Evolutionary conservation across 768 basidiomycete genomes (phyloP), one percentile per base, ranked within the genome.

Genomic region (Trametes sanguinea): DNA sequence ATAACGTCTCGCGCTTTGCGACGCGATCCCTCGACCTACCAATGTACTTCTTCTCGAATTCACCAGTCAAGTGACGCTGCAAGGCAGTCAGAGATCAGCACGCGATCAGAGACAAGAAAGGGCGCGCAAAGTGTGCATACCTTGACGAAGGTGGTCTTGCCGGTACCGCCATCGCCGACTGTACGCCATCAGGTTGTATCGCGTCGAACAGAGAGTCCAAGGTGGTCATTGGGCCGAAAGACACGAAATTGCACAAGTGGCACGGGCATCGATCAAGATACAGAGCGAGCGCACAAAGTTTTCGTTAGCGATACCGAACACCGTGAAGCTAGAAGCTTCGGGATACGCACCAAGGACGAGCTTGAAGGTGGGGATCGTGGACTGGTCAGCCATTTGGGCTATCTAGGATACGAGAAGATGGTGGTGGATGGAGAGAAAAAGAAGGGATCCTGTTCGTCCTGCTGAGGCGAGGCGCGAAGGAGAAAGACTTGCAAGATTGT

Each of bases 11-110:
- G 53, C 30, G 33, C 33, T 54, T 40, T 60, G 61, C 56, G 65
- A 63, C 65, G 60, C 52, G 60, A 57, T 58, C 54, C 50, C n/a
- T 59, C 56, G 40, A 71, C 90, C 61, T 76, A 95, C 94, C 95
- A 64, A 96, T 96, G 79, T 97, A 98, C 78, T 99, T 99, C 86
- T 99, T 99, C 82, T 99, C 96, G 76, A 99, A 98, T 85, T 98
- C 96, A 75, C 96, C 96, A 67, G 95, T 97, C 86, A 96, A 87
- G 80, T 98, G 95, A 76, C 94, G 93, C 93, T 94, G 72, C 46
- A 69, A 72, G 65, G 59, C 53, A 35, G 42, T 8, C 54, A 29
- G 64, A 70, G 78, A 88, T 89, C 85, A 86, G 81, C 64, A 79
- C 73, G 71, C 78, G 84, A 88, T 87, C 81, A 69, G 64, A 69